Evolutionary conservation across 2,329 filamentous ascomycete genomes (phyloP), one percentile per base, ranked within the genome.

Genomic region (Aspergillus fischeri): DNA sequence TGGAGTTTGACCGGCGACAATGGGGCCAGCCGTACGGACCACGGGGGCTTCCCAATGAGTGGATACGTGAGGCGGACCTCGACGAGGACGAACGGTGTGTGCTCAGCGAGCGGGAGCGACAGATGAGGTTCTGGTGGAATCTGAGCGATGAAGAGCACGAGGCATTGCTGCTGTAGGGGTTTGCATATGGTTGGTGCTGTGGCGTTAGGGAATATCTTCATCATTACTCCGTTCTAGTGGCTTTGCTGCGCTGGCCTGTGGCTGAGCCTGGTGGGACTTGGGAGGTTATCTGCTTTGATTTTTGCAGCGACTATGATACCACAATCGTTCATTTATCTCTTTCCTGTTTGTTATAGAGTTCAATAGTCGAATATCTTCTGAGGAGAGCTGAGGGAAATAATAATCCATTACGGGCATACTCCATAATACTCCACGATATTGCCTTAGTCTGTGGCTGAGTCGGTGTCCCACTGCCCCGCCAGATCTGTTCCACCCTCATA

Each of bases 1-100:
- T 78, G 75, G 70, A 76, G 56, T 78, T 73, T 57, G 73, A 77
- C 42, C 69, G 74, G 0, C 61, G 64, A 3, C 68, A 75, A 58
- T 77, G 74, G 73, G 75, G 73, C 0, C 65, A 70, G 44, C 58
- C 64, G 10, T 72, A 69, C 57, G 73, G 71, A 0, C 51, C 71
- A 42, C 60, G 67, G 3, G 72, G 72, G 49, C 54, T 71, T 38
- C 72, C 73, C 28, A 70, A 71, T 54, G 75, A 77, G 56, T 77
- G 74, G 74, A 27, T 71, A 38, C 61, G 57, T 1, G 74, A 76
- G 55, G 55, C 59, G 8, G 67, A 68, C 20, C 60, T 77, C 55
- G 69, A 72, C 27, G 63, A 65, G 9, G 75, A 77, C 58, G 60
- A 65, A 17, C 66, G 74, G 49, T 76, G 75, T 58, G 60, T 71